Percentiles rank a stretch among this genome's conserved stretches.
These are phyloP conservation scores for Sequoia sempervirens DNA, from an alignment of 75 land plant genomes.

Conservation along the genomic window DNA sequence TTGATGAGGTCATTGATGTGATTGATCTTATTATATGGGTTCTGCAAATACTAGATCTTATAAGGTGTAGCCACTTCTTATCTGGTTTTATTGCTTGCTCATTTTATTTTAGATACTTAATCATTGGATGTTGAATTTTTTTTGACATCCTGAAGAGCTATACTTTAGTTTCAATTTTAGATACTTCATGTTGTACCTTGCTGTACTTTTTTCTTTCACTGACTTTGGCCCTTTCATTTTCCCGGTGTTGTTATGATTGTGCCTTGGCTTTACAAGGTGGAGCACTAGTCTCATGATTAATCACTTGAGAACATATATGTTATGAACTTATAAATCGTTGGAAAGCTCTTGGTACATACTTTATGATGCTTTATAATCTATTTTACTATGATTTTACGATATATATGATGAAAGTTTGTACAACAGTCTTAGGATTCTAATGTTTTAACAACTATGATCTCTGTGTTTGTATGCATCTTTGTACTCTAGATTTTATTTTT, in stretches of 20 bases:
- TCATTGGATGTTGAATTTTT: too few relatives aligned
- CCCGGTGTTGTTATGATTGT: too few relatives aligned
- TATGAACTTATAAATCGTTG: not conserved
- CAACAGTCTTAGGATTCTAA: not conserved
- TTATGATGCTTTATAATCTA: not conserved
- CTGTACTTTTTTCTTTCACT: too few relatives aligned
- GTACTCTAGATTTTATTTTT: not conserved
- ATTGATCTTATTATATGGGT: too few relatives aligned
- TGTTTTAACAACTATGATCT: not conserved
- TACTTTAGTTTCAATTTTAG: not conserved
- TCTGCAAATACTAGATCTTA: too few relatives aligned
- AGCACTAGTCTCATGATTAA: not conserved
- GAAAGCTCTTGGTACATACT: not conserved
- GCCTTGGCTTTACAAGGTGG: not conserved
- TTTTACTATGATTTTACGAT: not conserved
- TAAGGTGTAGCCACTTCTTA: not conserved
- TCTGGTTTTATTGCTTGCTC: not conserved
- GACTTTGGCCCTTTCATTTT: not conserved
- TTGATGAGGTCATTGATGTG: too few relatives aligned
- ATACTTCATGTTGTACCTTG: not conserved
- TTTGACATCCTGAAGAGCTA: not conserved
- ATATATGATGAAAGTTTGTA: not conserved
- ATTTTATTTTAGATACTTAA: not conserved
- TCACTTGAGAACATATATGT: too few relatives aligned
- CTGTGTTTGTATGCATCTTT: not conserved